Percentiles rank a stretch among this genome's conserved stretches.
These are phyloP conservation scores for Spizellomyces punctatus DNA, from an alignment of 192 early-diverging fungal genomes.

Conservation along the genomic window DNA sequence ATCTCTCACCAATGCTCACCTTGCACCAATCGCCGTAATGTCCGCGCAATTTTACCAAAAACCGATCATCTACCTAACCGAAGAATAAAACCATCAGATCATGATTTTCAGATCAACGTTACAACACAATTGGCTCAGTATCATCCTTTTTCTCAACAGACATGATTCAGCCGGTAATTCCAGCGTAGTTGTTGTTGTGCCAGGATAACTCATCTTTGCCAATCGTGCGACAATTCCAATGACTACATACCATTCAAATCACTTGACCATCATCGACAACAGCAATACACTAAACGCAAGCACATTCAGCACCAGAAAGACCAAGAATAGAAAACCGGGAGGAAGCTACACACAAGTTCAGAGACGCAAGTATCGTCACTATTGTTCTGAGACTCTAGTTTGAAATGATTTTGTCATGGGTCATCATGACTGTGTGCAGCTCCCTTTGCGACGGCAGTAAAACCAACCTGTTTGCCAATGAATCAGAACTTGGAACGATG, in stretches of 20 bases:
- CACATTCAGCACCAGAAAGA: background rate
- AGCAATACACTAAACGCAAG: background rate
- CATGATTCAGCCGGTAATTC: conserved; percentile 38
- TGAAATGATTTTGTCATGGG: conserved; percentile 31
- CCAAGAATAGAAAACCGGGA: background rate
- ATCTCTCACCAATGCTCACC: background rate
- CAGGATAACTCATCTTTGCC: conserved; percentile 27
- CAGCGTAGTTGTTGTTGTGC: conserved; percentile 26
- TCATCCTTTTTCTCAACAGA: conserved; percentile 29
- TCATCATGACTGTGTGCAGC: conserved; percentile 15
- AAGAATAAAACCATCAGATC: background rate
- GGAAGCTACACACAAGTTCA: conserved; percentile 1
- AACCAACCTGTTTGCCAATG: no score
- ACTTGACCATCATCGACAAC: background rate
- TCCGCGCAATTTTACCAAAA: background rate
- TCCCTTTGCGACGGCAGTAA: no score
- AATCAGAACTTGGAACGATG: no score
- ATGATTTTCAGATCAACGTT: background rate
- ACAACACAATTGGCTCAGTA: conserved; percentile 28
- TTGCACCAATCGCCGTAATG: background rate
- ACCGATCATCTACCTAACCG: background rate
- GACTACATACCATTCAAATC: background rate
- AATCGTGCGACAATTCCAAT: background rate
- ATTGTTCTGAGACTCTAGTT: conserved; percentile 37
- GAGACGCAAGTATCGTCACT: conserved; percentile 33